Conservation (phyloP, 2,329 filamentous ascomycete species). For the Colletotrichum viniferum region DNA sequence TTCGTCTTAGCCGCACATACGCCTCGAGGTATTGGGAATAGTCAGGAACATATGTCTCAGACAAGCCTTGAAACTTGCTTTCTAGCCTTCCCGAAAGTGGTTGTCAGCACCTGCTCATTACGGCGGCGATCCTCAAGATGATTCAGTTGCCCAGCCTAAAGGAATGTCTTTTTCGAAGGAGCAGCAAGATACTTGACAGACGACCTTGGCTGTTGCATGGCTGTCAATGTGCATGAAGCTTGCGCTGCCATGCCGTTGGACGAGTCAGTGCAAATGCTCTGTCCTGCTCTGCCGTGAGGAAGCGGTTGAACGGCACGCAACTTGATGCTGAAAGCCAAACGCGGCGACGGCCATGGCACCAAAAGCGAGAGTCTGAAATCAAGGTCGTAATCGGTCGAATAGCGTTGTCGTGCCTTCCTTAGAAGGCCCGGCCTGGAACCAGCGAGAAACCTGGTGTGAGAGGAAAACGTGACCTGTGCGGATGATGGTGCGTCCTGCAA, state of each 20-base stretch:
- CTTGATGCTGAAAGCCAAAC: neutral
- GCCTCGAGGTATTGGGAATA: constrained; percentile 18
- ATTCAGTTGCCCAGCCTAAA: neutral
- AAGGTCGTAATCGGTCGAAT: constrained; percentile 11
- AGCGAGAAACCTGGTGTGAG: neutral
- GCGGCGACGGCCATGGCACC: neutral
- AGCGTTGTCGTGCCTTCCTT: neutral
- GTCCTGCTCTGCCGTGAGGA: neutral
- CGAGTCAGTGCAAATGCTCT: neutral
- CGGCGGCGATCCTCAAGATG: neutral
- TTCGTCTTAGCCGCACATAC: neutral
- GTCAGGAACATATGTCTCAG: constrained; percentile 22
- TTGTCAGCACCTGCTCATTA: neutral
- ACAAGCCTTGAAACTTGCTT: constrained; percentile 17
- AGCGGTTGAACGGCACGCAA: neutral
- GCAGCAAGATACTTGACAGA: neutral
- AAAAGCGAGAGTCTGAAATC: neutral
- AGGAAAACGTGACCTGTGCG: neutral
- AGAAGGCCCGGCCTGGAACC: neutral
- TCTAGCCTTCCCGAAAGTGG: neutral
- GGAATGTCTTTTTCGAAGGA: neutral
- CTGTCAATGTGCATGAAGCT: constrained; percentile 4
- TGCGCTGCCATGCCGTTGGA: neutral
- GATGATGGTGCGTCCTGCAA: neutral
- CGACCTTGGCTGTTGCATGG: neutral